Conservation (phyloP, 306 rosid genomes). For the Neltuma alba region DNA sequence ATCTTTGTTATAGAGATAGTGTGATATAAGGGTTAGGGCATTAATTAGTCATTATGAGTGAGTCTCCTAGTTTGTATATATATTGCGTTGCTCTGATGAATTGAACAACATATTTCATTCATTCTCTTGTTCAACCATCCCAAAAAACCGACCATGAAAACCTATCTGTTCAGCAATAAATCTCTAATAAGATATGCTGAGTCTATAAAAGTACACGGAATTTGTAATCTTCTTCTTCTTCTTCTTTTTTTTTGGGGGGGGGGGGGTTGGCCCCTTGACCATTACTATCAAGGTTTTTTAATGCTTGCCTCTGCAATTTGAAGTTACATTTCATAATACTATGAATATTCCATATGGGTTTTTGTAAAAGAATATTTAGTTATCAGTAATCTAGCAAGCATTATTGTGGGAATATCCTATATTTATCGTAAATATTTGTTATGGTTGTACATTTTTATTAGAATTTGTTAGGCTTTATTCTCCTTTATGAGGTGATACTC, state of each 20-base stretch:
- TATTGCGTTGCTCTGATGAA: background rate
- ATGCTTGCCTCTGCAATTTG: slow-evolving; percentile 18
- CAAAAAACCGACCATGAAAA: background rate
- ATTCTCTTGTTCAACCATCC: background rate
- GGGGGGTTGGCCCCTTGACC: background rate
- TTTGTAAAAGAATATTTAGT: slow-evolving; percentile 22
- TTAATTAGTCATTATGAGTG: background rate
- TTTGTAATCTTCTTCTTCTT: no score
- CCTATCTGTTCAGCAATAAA: background rate
- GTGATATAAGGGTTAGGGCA: no score
- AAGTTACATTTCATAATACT: background rate
- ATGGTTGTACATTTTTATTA: no score
- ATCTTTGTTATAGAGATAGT: no score
- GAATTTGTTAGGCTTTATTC: no score
- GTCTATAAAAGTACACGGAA: background rate
- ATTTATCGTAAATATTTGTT: no score
- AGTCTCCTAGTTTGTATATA: background rate
- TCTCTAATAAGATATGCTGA: background rate
- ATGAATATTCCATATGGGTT: slow-evolving; percentile 7
- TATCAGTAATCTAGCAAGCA: slow-evolving; percentile 8
- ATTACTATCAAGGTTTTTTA: background rate
- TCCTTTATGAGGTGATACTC: no score
- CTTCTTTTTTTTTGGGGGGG: background rate
- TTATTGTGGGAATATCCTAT: no score
- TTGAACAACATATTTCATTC: background rate